phyloP scores from a whole-genome alignment of 225 moss, liverwort and hornwort species.

The Lunularia cruciata region DNA sequence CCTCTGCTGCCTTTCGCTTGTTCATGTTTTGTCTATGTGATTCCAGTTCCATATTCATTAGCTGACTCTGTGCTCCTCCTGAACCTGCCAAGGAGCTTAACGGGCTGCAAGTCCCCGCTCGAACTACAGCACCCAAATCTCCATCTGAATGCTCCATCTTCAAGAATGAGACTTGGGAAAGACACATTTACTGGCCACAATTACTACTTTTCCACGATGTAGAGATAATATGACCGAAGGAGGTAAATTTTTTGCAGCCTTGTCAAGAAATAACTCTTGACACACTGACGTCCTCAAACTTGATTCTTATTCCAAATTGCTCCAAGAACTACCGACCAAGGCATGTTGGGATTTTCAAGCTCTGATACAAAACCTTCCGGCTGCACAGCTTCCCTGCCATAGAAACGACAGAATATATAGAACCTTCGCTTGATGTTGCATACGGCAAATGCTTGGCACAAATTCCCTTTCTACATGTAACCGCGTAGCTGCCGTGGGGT shows the following conservation, averaged over 20 bases:
- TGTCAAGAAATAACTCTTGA: too few relatives aligned
- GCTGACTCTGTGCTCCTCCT: conserved; percentile 12
- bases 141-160: conserved; percentile 46
- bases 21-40: conserved; percentile 23
- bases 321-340: not conserved
- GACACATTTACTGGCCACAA: conserved; percentile 5
- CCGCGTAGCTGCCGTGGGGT: not conserved
- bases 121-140: conserved; percentile 47
- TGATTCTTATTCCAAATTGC: not conserved
- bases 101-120: conserved; percentile 32
- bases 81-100: conserved; percentile 13
- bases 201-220: not conserved
- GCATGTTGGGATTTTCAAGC: conserved; percentile 11
- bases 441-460: not conserved
- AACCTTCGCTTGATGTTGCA: not conserved
- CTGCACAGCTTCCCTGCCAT: conserved; percentile 24
- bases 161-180: conserved; percentile 19
- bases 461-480: not conserved
- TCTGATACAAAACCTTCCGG: conserved; percentile 9
- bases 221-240: not conserved
- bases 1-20: conserved; percentile 24
- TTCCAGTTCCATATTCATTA: conserved; percentile 33
- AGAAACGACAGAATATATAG: not conserved
- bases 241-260: too few relatives aligned
- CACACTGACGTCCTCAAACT: too few relatives aligned